Evolutionary conservation across 169 alveolate genomes (phyloP), one percentile per base, ranked within the genome.

Genomic region (Plasmodium malariae): DNA sequence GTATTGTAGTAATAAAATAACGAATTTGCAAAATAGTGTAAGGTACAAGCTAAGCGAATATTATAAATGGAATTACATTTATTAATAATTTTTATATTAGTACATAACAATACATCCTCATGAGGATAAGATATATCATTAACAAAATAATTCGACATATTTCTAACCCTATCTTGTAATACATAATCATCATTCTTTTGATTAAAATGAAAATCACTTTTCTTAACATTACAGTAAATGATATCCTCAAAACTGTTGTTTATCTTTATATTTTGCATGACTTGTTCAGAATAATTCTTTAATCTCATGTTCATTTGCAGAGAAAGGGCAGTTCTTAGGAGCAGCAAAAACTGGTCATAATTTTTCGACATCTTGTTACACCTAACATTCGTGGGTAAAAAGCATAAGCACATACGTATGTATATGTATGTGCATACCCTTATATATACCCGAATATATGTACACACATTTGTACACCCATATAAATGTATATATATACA

Each of bases 121-220:
- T 78, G 89, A 1, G 89, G 80, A 54, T 78, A 78, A 54, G 78
- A 78, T 78, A 78, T 78, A 45, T 68, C 73, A 54, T 78, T 62
- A 7, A 78, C 40, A 45, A 62, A 78, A n/a, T n/a, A 45, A 7
- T 21, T 19, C 1, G 69, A 63, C 6, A 14, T 34, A 48, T 65
- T 62, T 78, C 37, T 63, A 24, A 34, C 32, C 37, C 19, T 24
- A 9, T 62, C 76, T 43, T 32, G 1, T 9, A 73, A 12, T 6
- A 26, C 2, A 32, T 14, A 11, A 6, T 49, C 17, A 14, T 45
- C 85, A 0, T 78, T 65, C 12, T 63, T 65, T 17, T 63, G 34
- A 14, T 76, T 63, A n/a, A n/a, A n/a, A n/a, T n/a, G n/a, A n/a
- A n/a, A n/a, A n/a, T n/a, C n/a, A 65, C 17, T 57, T 51, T 45